Conservation (phyloP, 2,329 filamentous ascomycete species). For the Clonostachys rhizophaga region DNA sequence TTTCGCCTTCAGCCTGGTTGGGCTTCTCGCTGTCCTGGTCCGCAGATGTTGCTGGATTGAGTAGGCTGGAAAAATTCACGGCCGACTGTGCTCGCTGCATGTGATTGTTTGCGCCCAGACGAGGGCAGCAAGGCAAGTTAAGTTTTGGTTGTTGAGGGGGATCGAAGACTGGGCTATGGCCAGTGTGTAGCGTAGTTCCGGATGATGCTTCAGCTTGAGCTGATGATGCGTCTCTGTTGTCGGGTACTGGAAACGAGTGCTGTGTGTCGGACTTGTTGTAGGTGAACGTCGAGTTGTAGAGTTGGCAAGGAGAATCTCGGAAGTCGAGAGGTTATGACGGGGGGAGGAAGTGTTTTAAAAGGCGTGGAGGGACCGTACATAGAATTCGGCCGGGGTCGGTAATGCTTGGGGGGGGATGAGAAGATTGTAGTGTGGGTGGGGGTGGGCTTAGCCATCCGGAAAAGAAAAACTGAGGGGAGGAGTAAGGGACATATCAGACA, state of each 20-base stretch:
- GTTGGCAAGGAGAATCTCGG: neutral
- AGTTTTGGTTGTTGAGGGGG: too few species aligned
- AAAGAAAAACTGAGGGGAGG: too few species aligned
- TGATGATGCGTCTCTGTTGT: neutral
- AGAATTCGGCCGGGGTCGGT: conserved; percentile 5
- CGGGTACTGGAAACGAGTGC: neutral
- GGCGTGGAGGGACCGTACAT: conserved; percentile 1
- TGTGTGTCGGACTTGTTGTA: neutral
- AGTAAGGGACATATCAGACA: too few species aligned
- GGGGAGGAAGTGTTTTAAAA: conserved; percentile 4
- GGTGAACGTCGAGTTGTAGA: too few species aligned
- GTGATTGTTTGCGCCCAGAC: conserved; percentile 36
- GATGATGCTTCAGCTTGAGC: neutral
- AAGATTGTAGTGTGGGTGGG: too few species aligned
- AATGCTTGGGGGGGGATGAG: neutral
- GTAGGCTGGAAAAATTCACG: conserved; percentile 71
- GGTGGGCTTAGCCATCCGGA: too few species aligned
- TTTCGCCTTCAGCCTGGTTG: conserved; percentile 27
- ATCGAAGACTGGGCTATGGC: too few species aligned
- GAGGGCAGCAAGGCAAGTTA: too few species aligned
- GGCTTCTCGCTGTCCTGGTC: conserved; percentile 11
- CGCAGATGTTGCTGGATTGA: conserved; percentile 48
- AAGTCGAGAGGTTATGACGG: neutral
- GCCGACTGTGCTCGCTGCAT: conserved; percentile 73
- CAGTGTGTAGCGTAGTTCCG: too few species aligned